Evolutionary conservation across 106 monocot species (phyloP), one percentile per base, ranked within the genome.

Genomic region (Dioscorea alata): DNA sequence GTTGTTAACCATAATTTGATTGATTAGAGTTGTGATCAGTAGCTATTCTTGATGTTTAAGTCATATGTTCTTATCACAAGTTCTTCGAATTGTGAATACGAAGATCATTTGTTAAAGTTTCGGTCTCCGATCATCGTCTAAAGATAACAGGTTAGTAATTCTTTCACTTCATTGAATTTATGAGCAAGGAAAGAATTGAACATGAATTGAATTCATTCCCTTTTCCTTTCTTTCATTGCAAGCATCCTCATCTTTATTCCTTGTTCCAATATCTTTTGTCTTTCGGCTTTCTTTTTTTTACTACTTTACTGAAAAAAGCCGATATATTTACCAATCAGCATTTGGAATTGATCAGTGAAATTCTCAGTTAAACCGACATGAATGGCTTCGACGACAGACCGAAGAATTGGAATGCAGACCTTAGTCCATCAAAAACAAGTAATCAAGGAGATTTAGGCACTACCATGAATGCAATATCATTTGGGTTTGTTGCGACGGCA

Each of bases 401-500:
- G 53, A 67, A 64, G 21, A 49, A 64, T 34, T 88, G 85, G 85
- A 85, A 42, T 33, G 34, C 77, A 22, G 73, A 81, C 32, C 70
- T 73, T 9, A 66, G 72, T 64, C 67, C 81, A 49, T 66, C 85
- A 20, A 77, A 78, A 68, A 15, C 81, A 42, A n/a, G 68, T 23
- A 76, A 75, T 20, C 71, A 59, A 48, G 80, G 76, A 48, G 78
- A 83, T 56, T 72, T 87, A 13, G 87, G 87, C 13, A 66, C 87
- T 51, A 90, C 94, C 10, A 87, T 90, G 87, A 87, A 78, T 52
- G 90, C 94, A 7, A 85, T 94, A 48, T 94, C 94, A 0, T 90
- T 94, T 23, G 90, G 94, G 31, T 94, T 94, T 59, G 87, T 90
- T 13, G 94, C 94, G 22, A 94, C 94, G 0, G 90, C 94, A 24